Evolutionary conservation across 1,284 basidiomycete species (phyloP).

Genomic region (Ceratobasidium sp.): DNA sequence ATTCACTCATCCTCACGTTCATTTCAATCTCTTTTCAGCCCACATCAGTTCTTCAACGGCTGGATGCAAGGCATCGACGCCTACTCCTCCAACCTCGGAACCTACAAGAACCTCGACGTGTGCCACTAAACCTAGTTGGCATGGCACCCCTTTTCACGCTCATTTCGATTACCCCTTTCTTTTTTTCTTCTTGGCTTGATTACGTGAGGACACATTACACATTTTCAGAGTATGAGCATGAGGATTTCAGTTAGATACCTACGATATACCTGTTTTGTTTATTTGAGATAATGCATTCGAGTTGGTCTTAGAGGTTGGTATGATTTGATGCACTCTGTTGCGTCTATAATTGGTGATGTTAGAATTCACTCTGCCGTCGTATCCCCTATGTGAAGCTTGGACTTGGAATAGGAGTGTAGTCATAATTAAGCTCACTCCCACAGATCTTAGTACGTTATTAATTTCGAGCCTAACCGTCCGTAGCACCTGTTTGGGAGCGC

Average conservation of each 20-base stretch:
- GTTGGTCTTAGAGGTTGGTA: too few relatives aligned
- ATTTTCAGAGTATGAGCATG: neutral
- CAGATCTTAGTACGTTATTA: too few relatives aligned
- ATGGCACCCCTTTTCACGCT: neutral
- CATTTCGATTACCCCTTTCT: neutral
- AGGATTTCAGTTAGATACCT: neutral
- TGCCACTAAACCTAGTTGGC: conserved; percentile 58
- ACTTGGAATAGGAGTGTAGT: too few relatives aligned
- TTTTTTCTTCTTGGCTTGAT: neutral
- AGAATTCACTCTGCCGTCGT: too few relatives aligned
- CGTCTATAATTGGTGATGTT: too few relatives aligned
- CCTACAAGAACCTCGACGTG: conserved; percentile 75
- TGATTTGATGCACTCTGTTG: too few relatives aligned
- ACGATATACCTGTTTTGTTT: neutral
- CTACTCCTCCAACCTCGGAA: conserved; percentile 67
- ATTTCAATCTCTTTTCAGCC: conserved; percentile 61
- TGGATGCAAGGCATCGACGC: conserved; percentile 76
- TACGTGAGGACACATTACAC: neutral
- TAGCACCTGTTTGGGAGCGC: too few relatives aligned
- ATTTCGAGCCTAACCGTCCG: too few relatives aligned
- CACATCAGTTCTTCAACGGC: conserved; percentile 83
- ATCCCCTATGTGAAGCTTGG: too few relatives aligned
- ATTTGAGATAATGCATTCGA: too few relatives aligned
- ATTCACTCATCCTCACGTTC: neutral
- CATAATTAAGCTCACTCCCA: too few relatives aligned